phyloP scores from a whole-genome alignment of 1,284 basidiomycete species.

The Leccinum griseonigrum region DNA sequence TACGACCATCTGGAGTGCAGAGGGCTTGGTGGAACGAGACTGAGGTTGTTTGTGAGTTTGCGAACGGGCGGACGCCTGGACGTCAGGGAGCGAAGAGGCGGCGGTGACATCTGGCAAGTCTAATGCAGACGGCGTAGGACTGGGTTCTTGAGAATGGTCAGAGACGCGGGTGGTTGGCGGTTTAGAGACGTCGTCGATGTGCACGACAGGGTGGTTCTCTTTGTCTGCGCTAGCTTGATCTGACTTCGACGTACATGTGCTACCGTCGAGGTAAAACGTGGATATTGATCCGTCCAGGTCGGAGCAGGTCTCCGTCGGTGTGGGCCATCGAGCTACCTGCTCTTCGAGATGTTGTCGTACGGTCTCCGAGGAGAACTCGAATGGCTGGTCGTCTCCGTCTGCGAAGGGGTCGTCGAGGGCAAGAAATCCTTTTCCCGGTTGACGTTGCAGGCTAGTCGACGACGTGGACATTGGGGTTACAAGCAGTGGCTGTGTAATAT shows the following conservation, averaged over 20 bases:
- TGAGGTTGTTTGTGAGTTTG: constrained; percentile 43
- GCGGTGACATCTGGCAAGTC: constrained; percentile 8
- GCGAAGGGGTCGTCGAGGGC: constrained; percentile 70
- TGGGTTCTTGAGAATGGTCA: constrained; percentile 4
- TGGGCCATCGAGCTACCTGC: constrained; percentile 32
- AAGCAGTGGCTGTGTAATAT: background rate
- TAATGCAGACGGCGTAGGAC: constrained; percentile 5
- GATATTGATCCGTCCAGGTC: constrained; percentile 48
- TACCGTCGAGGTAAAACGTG: constrained; percentile 48
- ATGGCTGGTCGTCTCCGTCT: constrained; percentile 46
- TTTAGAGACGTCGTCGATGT: constrained; percentile 48
- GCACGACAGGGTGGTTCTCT: constrained; percentile 39
- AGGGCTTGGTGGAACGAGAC: constrained; percentile 59
- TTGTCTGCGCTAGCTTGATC: too few species aligned
- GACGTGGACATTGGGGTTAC: constrained; percentile 13
- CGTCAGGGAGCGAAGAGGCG: constrained; percentile 13
- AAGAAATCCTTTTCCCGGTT: constrained; percentile 36
- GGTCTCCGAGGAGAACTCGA: constrained; percentile 54
- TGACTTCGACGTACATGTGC: background rate
- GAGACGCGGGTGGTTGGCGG: constrained; percentile 21
- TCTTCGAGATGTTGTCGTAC: constrained; percentile 60
- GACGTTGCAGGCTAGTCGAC: constrained; percentile 14
- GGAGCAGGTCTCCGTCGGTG: constrained; percentile 28
- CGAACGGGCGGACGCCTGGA: background rate
- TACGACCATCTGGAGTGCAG: constrained; percentile 68